Evolutionary conservation across 257 asterid genomes (phyloP), one percentile per base, ranked within the genome.

Genomic region (Cruciata laevipes): DNA sequence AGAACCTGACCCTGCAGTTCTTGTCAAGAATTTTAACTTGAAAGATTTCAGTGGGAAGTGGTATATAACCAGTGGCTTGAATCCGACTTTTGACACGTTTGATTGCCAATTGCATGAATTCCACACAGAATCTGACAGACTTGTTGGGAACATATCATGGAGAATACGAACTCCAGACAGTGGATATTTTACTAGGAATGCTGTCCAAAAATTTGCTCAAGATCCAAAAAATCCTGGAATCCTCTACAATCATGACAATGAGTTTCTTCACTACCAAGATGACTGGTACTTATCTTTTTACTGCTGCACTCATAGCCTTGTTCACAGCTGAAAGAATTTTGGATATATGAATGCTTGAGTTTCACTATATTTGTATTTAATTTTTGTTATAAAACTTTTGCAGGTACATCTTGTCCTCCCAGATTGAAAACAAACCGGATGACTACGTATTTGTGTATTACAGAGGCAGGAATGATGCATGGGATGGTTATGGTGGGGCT

Each of bases 401-500:
- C 92, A 92, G 97, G 97, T 93, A 88, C 70, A 87, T 93, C 74
- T 85, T 93, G 69, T 86, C 97, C 35, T 81, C 99, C 33, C 72
- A 90, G 80, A 61, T 85, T 55, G 89, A 86, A 55, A 86, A 90
- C 77, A 67, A 76, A 67, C 85, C 95, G 14, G 97, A 93, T 6
- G 99, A 90, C 76, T 90, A 88, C 71, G 76, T 86, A 77, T 93
- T 93, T 72, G 88, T 93, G 25, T 93, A 93, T 81, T 93, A 88
- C 51, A 75, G 85, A 23, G 99, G 99, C 63, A 72, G 94, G 67
- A 93, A 93, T 30, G 99, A 93, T 7, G 99, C 99, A 18, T 93
- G 99, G 97, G 97, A 93, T 49, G 99, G 99, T 25, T 93, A 93
- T 55, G 97, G 97, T 0, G 99, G 99, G 12, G 82, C 97, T 24